Evolutionary conservation across 2,329 filamentous ascomycete species (phyloP), one percentile per base, ranked within the genome.

Genomic region (Fusarium sp.): DNA sequence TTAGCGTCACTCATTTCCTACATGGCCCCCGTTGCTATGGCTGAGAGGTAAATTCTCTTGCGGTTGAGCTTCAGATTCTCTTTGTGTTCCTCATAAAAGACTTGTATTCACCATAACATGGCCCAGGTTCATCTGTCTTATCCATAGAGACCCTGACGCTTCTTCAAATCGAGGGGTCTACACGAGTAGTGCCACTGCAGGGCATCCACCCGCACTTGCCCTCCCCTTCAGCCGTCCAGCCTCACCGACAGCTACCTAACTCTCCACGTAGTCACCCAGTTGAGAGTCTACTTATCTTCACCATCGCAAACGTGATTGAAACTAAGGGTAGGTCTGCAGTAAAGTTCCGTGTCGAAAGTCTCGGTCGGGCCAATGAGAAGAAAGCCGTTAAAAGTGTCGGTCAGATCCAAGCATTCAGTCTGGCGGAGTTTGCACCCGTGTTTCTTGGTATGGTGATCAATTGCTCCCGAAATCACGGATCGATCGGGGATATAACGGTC

Each of bases 351-450:
- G 4, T 62, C 41, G 7, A 62, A 62, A 0, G 7, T n/a, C 1
- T 47, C 43, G 0, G 40, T 23, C 0, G 58, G 58, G 1, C 58
- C 58, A 10, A 62, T 7, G 4, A 32, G 7, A 1, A 62, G 19
- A 10, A 43, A 45, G 0, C 53, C 56, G 1, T 41, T 43, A 27
- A 43, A 27, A 1, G 35, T 33, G 0, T 37, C 33, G 9, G 27
- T 46, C 0, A 62, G 14, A 1, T 62, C 27, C 6, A 62, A 2
- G 2, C 58, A 62, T 2, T 55, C 10, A 1, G 58, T 62, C 0
- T 2, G 1, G 2, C 8, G 9, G 7, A 62, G 17, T 1, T 15
- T 4, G 2, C 19, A 0, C 2, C 41, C 58, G 2, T 23, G 15
- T 1, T 19, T 53, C 5, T 39, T n/a, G 1, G 44, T 41, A 1